Base-by-base conservation (phyloP, 1,284 basidiomycete genomes). In the Phlebopus sp. region DNA sequence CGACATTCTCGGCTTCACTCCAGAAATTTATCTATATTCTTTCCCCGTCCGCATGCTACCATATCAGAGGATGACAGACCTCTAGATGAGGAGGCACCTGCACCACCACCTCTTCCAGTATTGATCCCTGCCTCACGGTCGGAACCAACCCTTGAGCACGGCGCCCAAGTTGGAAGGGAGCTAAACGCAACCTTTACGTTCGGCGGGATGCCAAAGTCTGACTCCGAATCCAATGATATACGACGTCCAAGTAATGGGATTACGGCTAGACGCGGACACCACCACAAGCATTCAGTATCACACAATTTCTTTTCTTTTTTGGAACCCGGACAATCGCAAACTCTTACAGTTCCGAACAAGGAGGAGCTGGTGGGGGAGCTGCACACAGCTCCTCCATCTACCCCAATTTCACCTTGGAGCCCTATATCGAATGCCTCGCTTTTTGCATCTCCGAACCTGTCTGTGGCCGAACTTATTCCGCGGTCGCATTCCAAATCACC, bases 301-400 rank as follows among this genome's bases (percentile, higher is more conserved):
- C 93, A 96, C 68, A 93, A 91, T 63, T 93, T 96, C 69, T 96
- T 96, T 71, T 87, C 87, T 0, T 92, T 91, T 60, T 79, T 91
- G 50, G 86, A 90, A 55, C 86, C 86, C 14, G 76, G 74, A 3
- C 53, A 56, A 37, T 58, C 47, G 40, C 40, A 25, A 9, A 36
- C 39, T 4, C 30, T 53, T 9, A 37, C 49, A 23, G 44, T 51
- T 17, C 39, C 44, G 2, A 49, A 3, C 15, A 45, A 42, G 3
- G 46, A 35, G 11, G 47, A 47, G n/a, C n/a, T n/a, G n/a, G n/a
- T n/a, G n/a, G n/a, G n/a, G n/a, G n/a, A n/a, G 34, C 45, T 59
- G 11, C 55, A 42, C 46, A 58, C 60, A 6, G 37, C 54, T n/a
- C 63, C 58, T 17, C 64, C 56, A 10, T 60, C 56, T 27, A 57